Base-by-base conservation (phyloP, 75 land plant genomes). In the Larix kaempferi region DNA sequence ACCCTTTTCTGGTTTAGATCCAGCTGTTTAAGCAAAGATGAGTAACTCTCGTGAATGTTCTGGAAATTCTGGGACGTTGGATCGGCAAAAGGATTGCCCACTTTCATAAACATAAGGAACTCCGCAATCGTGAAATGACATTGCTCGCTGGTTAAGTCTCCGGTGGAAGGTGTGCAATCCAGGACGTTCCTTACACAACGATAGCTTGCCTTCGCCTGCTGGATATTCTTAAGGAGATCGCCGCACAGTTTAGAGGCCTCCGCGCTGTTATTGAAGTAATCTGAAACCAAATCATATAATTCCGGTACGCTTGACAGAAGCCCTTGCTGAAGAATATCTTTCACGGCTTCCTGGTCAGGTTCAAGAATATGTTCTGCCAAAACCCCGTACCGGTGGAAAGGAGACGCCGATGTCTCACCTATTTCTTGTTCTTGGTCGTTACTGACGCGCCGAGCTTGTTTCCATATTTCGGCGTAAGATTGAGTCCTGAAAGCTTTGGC, bases 391-490 rank as follows among this genome's bases (percentile, higher is more conserved):
- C 14, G 15, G 57, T 71, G 78, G 56, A 44, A 65, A 49, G 80
- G 49, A 10, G 74, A 29, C 8, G 69, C 6, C 4, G 23, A 37
- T 56, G 22, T 16, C 5, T 29, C 57, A 26, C 63, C 41, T 58
- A 82, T 5, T 16, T 6, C 37, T 52, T 25, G 12, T 57, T 75
- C 39, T 55, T 56, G 22, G 55, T 35, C 71, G 52, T 7, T 73
- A 27, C 73, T 79, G 84, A 33, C 74, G 56, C 14, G 19, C 52
- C 82, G 84, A 39, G 74, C 82, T 72, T 90, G 84, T 39, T 54
- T 66, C 71, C 79, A 89, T 2, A 87, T 80, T 41, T 91, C 93
- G 0, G 78, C 57, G 79, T 84, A 91, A 8, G 93, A 91, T 21
- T 82, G 83, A 23, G 91, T 83, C 27, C 91, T 85, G 62, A 89